Evolutionary conservation across 352 stramenopile genomes (phyloP).

Genomic region (Peronosclerospora sorghi): DNA sequence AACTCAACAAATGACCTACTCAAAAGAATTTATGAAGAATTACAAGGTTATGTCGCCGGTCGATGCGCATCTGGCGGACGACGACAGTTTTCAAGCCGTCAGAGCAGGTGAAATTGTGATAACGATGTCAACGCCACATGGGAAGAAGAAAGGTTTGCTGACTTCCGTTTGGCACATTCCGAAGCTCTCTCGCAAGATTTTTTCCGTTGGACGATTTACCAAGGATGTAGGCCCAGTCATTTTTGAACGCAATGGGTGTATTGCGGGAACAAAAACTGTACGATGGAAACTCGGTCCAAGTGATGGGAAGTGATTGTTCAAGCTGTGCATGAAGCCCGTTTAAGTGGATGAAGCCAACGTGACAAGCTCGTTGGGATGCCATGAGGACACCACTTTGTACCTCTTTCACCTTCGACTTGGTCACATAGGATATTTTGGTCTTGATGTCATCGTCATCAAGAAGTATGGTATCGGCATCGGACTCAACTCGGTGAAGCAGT

Average conservation of each 20-base stretch:
- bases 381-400: too few species aligned
- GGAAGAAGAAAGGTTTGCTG: neutral
- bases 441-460: neutral
- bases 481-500: neutral
- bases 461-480: neutral
- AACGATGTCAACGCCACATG: neutral
- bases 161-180: neutral
- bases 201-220: neutral
- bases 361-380: neutral
- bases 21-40: neutral
- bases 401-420: too few species aligned
- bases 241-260: neutral
- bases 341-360: neutral
- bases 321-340: neutral
- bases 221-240: too few species aligned
- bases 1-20: conserved; percentile 7
- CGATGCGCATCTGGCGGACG: neutral
- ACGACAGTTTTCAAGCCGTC: neutral
- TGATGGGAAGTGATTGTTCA: neutral
- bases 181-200: neutral
- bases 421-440: neutral
- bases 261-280: neutral
- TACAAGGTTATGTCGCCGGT: too few species aligned
- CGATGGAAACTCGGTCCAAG: neutral
- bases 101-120: neutral